A percentile compares a stretch with the other conserved stretches of the same genome.
Conservation (phyloP, 2,329 filamentous ascomycete species). For the Kalmusia sp. region DNA sequence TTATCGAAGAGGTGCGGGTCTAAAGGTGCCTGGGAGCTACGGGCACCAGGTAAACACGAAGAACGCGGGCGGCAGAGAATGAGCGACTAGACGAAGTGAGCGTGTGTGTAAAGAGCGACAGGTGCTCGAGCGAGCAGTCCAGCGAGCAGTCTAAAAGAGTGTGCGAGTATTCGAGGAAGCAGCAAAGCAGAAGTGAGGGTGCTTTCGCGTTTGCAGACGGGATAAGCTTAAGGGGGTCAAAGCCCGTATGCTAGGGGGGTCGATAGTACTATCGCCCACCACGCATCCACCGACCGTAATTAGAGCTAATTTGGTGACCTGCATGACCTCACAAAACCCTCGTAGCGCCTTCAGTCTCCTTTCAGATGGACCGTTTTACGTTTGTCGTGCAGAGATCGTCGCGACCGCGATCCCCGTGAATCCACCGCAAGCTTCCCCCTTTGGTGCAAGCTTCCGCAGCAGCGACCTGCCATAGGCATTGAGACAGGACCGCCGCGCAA, state of each 20-base stretch:
- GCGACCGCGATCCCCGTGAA: constrained; percentile 8
- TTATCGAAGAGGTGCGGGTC: constrained; percentile 14
- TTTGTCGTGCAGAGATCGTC: constrained; percentile 27
- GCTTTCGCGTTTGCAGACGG: constrained; percentile 27
- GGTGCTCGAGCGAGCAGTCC: constrained; percentile 23
- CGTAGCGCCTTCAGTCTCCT: constrained; percentile 31
- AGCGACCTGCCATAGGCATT: constrained; percentile 19
- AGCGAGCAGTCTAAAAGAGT: constrained; percentile 33
- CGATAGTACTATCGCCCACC: constrained; percentile 39
- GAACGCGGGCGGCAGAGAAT: constrained; percentile 21
- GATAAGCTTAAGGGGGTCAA: constrained; percentile 31
- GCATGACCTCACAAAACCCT: constrained; percentile 38
- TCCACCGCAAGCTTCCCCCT: constrained; percentile 6
- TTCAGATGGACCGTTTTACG: constrained; percentile 31
- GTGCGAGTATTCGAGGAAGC: constrained; percentile 19
- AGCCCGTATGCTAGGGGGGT: constrained; percentile 33
- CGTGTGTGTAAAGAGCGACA: constrained; percentile 35
- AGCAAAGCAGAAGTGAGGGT: constrained; percentile 25
- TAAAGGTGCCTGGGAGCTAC: constrained; percentile 19
- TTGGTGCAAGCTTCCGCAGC: constrained; percentile 9
- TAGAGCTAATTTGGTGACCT: constrained; percentile 41
- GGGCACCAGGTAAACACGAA: constrained; percentile 21
- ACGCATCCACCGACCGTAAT: constrained; percentile 35
- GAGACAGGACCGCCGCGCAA: constrained; percentile 19
- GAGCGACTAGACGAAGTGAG: constrained; percentile 33